Conservation (phyloP, 2,329 filamentous ascomycete species). For the Diplodia seriata region DNA sequence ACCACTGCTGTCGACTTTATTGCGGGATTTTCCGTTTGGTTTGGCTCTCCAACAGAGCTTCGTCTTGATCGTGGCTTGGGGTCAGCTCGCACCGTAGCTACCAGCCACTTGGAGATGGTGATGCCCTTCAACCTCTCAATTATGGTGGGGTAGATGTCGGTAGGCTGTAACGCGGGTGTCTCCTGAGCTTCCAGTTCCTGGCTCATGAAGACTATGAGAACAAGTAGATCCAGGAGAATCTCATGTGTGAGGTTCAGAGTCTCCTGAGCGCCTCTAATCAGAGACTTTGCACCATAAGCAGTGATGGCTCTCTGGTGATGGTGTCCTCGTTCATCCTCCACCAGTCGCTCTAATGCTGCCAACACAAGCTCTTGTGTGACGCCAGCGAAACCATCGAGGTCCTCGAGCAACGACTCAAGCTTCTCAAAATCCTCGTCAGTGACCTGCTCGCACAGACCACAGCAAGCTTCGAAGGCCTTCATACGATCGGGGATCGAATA, state of each 20-base stretch:
- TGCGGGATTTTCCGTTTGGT: constrained; percentile 25
- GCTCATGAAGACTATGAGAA: constrained; percentile 86
- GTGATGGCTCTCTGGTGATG: constrained; percentile 63
- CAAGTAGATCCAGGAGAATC: constrained; percentile 80
- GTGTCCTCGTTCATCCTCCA: constrained; percentile 46
- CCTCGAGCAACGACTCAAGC: constrained; percentile 72
- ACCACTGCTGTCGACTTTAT: constrained; percentile 33
- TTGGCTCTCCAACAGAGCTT: constrained; percentile 11
- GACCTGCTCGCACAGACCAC: constrained; percentile 78
- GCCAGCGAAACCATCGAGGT: constrained; percentile 63
- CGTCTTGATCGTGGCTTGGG: constrained; percentile 21
- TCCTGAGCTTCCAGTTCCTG: constrained; percentile 78
- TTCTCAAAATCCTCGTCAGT: constrained; percentile 80
- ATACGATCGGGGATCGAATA: constrained; percentile 68
- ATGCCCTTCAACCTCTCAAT: constrained; percentile 50
- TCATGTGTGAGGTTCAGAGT: constrained; percentile 74
- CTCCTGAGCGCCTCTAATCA: constrained; percentile 81
- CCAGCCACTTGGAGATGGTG: constrained; percentile 46
- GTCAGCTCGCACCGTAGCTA: constrained; percentile 21
- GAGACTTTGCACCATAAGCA: constrained; percentile 75
- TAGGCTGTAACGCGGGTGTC: constrained; percentile 68
- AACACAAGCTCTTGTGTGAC: constrained; percentile 60
- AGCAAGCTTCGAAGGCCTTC: constrained; percentile 77
- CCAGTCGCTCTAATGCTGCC: constrained; percentile 58
- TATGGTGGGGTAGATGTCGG: constrained; percentile 70